Evolutionary conservation across 352 stramenopile species (phyloP), one percentile per base, ranked within the genome.

Genomic region (Paralagenidium karlingii): DNA sequence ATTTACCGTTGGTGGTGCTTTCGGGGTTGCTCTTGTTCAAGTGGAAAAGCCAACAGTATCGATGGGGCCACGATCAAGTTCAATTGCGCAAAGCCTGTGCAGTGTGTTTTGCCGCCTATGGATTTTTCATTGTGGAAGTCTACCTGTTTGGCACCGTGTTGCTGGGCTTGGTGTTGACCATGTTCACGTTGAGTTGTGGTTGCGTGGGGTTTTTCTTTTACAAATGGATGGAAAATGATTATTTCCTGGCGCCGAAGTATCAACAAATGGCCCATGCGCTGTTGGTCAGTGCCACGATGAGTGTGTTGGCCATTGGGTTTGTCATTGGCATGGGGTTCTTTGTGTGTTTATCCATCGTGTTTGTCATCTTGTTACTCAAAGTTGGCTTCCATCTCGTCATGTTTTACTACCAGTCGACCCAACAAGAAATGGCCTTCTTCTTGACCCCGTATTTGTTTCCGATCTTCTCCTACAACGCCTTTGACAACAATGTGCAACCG

Each of bases 391-490:
- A 7, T 36, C 83, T 26, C 46, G n/a, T n/a, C n/a, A n/a, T n/a
- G n/a, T n/a, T n/a, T n/a, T n/a, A n/a, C n/a, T n/a, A n/a, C n/a
- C n/a, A n/a, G n/a, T n/a, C n/a, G n/a, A n/a, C 43, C 12, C 64
- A 81, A 29, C 70, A 73, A 16, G 79, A 83, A 10, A 49, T 79
- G 24, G 49, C 63, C 25, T 49, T 86, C 28, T 94, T 86, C 47
- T 88, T 82, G 43, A 86, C 81, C 25, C 81, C 75, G 8, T 94
- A 91, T 38, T 41, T 96, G 18, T 93, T 96, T 29, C 86, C 86
- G 8, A 63, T 91, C 4, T 96, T 91, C 47, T 85, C 78, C 12
- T 94, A 95, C 59, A 86, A 95, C 34, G 71, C 86, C 2, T 80
- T 76, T 49, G 91, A 68, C 8, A 91, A 95, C 62, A 94, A 96